A percentile compares a stretch with the other conserved stretches of the same genome.
Evolutionary conservation across 345 rosid species (phyloP).

Genomic region (Syzygium aqueum): DNA sequence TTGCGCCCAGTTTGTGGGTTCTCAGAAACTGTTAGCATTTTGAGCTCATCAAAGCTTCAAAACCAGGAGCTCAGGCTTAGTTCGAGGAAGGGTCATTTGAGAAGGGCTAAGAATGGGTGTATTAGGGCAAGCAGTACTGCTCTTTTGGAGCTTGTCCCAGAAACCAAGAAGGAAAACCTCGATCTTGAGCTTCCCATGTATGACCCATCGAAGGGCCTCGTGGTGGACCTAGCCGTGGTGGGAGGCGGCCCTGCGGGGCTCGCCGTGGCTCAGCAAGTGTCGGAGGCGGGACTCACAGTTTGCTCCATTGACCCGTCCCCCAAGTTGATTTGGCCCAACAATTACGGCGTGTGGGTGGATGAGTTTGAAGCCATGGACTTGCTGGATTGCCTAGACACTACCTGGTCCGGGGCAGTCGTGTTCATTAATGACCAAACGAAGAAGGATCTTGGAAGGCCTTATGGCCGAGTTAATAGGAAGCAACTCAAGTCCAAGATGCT

Average conservation of each 20-base stretch:
- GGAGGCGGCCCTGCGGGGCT: slow-evolving; percentile 99
- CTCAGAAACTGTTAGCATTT: slow-evolving; percentile 29
- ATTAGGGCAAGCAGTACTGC: slow-evolving; percentile 42
- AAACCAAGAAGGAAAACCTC: slow-evolving; percentile 77
- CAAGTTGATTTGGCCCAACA: slow-evolving; percentile 92
- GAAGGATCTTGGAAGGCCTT: slow-evolving; percentile 74
- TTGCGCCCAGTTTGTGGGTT: slow-evolving; percentile 52
- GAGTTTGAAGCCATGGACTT: slow-evolving; percentile 97
- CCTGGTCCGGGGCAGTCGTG: slow-evolving; percentile 95
- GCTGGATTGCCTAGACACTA: slow-evolving; percentile 89
- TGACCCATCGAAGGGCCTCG: slow-evolving; percentile 47
- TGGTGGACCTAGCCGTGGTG: slow-evolving; percentile 83
- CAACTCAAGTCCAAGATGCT: slow-evolving; percentile 91
- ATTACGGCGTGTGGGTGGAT: slow-evolving; percentile 98
- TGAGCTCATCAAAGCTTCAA: slow-evolving; percentile 29
- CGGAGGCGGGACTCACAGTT: slow-evolving; percentile 88
- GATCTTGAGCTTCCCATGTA: slow-evolving; percentile 80
- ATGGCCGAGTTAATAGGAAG: slow-evolving; percentile 93
- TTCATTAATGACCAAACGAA: slow-evolving; percentile 38
- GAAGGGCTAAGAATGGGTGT: slow-evolving; percentile 17
- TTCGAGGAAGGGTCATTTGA: slow-evolving; percentile 24
- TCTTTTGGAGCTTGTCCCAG: slow-evolving; percentile 88
- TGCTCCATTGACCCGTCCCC: slow-evolving; percentile 90
- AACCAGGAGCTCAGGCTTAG: slow-evolving; percentile 34
- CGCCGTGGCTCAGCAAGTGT: slow-evolving; percentile 93